Conservation (phyloP, 2,329 filamentous ascomycete species). For the Venturia asperata region DNA sequence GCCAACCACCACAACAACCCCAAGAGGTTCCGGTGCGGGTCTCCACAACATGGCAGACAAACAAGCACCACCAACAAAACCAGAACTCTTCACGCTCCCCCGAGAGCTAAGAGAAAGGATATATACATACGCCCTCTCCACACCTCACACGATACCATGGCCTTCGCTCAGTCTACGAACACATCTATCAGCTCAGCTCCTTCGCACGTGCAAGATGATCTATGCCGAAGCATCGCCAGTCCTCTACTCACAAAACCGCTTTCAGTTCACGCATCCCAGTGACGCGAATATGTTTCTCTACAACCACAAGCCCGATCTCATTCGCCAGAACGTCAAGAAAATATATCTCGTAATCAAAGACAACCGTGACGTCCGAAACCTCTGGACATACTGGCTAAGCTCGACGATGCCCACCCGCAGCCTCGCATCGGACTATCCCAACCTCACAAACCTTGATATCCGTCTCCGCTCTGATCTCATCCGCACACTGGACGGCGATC, state of each 20-base stretch:
- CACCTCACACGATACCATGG: slow-evolving; percentile 22
- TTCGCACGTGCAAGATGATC: slow-evolving; percentile 28
- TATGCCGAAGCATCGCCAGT: slow-evolving; percentile 30
- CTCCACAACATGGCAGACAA: neutral
- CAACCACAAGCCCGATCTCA: slow-evolving; percentile 27
- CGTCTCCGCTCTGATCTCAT: slow-evolving; percentile 2
- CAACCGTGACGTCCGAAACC: slow-evolving; percentile 30
- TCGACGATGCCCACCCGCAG: slow-evolving; percentile 28
- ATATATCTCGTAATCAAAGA: slow-evolving; percentile 33
- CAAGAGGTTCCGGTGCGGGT: slow-evolving; percentile 4
- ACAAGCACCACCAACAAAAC: neutral
- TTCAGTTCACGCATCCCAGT: slow-evolving; percentile 34
- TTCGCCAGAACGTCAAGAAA: slow-evolving; percentile 25
- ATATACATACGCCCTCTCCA: slow-evolving; percentile 30
- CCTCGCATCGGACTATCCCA: slow-evolving; percentile 30
- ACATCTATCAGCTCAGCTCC: slow-evolving; percentile 27
- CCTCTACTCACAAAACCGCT: slow-evolving; percentile 33
- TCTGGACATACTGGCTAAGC: slow-evolving; percentile 34
- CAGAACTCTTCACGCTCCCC: slow-evolving; percentile 31
- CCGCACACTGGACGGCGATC: neutral
- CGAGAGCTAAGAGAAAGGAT: slow-evolving; percentile 33
- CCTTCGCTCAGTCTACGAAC: slow-evolving; percentile 20
- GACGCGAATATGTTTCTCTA: slow-evolving; percentile 36
- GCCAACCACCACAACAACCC: slow-evolving; percentile 4
- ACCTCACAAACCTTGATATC: slow-evolving; percentile 22